These are phyloP conservation scores for Pueraria montana DNA, from an alignment of 306 rosid genomes.

Conservation along the genomic window DNA sequence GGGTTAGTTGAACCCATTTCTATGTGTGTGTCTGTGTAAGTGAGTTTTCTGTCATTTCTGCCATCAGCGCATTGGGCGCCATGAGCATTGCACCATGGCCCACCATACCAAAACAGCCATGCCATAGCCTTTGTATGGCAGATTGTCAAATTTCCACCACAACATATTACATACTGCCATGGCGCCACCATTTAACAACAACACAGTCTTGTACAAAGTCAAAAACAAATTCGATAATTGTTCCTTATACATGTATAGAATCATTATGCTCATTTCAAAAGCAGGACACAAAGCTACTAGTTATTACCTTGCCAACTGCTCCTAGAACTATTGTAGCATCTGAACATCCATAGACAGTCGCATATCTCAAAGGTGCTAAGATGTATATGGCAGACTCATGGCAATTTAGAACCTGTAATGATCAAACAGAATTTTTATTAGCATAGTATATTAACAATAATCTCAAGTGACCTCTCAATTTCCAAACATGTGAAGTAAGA, in stretches of 20 bases:
- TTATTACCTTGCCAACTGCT: conserved; percentile 98
- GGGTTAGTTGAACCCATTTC: neutral
- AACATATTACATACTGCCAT: neutral
- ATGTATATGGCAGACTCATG: conserved; percentile 81
- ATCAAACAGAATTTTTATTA: conserved; percentile 41
- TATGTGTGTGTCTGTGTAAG: neutral
- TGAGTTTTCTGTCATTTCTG: neutral
- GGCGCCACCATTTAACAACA: neutral
- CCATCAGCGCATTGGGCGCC: neutral
- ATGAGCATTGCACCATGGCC: neutral
- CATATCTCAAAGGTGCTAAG: conserved; percentile 93
- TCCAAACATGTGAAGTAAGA: conserved; percentile 21
- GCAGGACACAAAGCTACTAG: conserved; percentile 30
- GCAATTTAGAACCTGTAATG: conserved; percentile 89
- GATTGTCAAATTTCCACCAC: neutral
- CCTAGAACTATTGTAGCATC: conserved; percentile 95
- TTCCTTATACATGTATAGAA: conserved; percentile 14
- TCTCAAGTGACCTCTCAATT: conserved; percentile 18
- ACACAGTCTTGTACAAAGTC: neutral
- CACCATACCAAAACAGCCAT: neutral
- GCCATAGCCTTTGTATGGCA: neutral
- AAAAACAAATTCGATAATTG: conserved; percentile 38
- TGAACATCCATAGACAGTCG: conserved; percentile 95
- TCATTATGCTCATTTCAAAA: conserved; percentile 28
- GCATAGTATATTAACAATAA: conserved; percentile 28